phyloP scores from a whole-genome alignment of 2,329 filamentous ascomycete genomes.

The Ceratocystis cubensis region DNA sequence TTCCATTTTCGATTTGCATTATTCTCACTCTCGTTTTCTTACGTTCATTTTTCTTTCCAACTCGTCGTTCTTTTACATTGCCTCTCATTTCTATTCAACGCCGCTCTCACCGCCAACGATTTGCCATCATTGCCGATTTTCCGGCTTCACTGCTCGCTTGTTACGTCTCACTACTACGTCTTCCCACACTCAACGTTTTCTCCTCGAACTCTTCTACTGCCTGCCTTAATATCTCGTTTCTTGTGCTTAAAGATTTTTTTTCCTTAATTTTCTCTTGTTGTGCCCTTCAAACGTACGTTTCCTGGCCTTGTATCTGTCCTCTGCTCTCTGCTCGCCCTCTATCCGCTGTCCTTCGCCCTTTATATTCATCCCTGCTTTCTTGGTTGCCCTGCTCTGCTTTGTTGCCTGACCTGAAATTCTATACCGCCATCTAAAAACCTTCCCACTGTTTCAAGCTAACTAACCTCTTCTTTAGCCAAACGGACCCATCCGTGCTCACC shows the following conservation, averaged over 20 bases:
- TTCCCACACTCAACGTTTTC: background rate
- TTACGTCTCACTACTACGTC: background rate
- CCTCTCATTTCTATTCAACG: background rate
- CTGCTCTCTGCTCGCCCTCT: background rate
- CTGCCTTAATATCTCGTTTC: background rate
- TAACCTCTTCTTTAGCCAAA: slow-evolving; percentile 35
- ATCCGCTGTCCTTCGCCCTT: background rate
- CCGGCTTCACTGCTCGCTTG: slow-evolving; percentile 4
- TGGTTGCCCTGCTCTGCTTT: background rate
- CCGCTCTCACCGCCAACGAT: background rate
- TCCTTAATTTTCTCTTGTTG: background rate
- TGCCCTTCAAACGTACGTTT: background rate
- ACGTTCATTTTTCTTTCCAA: background rate
- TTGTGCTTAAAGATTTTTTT: background rate
- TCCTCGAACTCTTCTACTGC: background rate
- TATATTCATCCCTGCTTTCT: background rate
- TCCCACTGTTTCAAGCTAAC: background rate
- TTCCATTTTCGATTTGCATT: too few species aligned
- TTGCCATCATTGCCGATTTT: background rate
- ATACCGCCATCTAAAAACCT: background rate
- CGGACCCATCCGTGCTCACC: slow-evolving; percentile 47
- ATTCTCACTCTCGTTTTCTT: background rate
- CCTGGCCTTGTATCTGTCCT: background rate
- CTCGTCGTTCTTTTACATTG: background rate
- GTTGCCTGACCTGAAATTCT: background rate